Evolutionary conservation across 2,329 filamentous ascomycete genomes (phyloP).

Genomic region (Zarea fungicola): DNA sequence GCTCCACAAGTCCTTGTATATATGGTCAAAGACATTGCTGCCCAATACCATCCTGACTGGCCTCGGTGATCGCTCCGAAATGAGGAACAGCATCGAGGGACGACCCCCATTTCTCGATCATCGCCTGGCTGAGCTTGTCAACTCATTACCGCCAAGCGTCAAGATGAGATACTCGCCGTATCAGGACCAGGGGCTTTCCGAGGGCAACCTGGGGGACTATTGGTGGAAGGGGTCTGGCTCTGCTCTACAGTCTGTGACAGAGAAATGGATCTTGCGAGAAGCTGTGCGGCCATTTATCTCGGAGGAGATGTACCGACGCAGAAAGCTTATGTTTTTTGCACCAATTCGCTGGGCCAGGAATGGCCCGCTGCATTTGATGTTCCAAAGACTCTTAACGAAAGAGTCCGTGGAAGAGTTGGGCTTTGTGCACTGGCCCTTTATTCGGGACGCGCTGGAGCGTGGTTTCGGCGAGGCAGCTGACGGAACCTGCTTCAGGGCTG

Average conservation of each 20-base stretch:
- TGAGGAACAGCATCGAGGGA: neutral
- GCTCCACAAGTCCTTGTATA: no score
- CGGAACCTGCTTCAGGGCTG: neutral
- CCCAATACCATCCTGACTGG: no score
- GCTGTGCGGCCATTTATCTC: neutral
- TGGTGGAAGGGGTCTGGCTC: neutral
- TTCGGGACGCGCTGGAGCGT: neutral
- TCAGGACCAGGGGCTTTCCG: neutral
- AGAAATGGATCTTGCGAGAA: constrained; percentile 1
- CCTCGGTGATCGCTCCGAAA: no score
- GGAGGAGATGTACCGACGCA: neutral
- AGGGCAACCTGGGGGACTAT: neutral
- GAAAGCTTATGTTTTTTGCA: neutral
- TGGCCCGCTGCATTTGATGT: neutral
- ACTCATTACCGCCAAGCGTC: neutral
- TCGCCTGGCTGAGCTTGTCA: neutral
- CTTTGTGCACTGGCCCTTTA: neutral
- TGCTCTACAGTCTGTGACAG: neutral
- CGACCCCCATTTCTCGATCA: neutral
- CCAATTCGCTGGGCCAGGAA: neutral
- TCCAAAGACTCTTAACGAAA: neutral
- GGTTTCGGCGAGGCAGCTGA: neutral
- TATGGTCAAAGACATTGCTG: no score
- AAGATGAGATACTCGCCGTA: neutral
- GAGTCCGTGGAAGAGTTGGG: neutral